A percentile compares a stretch with the other conserved stretches of the same genome.
Evolutionary conservation across 1,284 basidiomycete genomes (phyloP).

Genomic region (Ceratobasidium sp.): DNA sequence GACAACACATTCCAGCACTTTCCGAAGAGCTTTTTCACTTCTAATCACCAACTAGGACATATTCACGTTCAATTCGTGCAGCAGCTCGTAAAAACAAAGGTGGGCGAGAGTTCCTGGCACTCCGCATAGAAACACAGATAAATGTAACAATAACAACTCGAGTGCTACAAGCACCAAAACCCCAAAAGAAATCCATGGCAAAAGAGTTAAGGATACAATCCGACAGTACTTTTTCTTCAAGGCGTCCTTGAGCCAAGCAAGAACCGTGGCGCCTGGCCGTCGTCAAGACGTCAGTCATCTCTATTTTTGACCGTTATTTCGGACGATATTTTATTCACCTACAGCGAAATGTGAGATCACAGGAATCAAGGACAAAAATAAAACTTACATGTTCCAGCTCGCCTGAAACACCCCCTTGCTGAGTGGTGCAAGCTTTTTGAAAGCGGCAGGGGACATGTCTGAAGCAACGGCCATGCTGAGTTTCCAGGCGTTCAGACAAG

Average conservation of each 20-base stretch:
- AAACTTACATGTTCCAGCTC: conserved; percentile 7
- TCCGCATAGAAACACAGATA: conserved; percentile 3
- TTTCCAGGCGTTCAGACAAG: not conserved
- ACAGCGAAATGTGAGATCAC: not conserved
- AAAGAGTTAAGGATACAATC: not conserved
- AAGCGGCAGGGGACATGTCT: conserved; percentile 32
- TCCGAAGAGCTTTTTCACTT: not conserved
- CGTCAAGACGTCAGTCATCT: not conserved
- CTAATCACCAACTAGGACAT: not conserved
- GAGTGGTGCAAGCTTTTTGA: conserved; percentile 21
- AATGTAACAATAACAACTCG: not conserved
- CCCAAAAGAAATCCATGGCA: not conserved
- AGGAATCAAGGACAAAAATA: not conserved
- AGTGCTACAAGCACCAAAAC: not conserved
- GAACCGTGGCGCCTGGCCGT: not conserved
- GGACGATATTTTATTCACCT: not conserved
- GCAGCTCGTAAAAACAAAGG: not conserved
- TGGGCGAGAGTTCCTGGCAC: not conserved
- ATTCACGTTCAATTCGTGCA: not conserved
- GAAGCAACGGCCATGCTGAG: not conserved
- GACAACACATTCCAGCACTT: not conserved
- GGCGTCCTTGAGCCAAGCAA: conserved; percentile 3
- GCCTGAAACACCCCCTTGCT: conserved; percentile 17
- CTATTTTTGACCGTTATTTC: not conserved
- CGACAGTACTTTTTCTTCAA: conserved; percentile 5